Evolutionary conservation across 1,284 basidiomycete genomes (phyloP), one percentile per base, ranked within the genome.

Genomic region (Ganoderma resinaceum): DNA sequence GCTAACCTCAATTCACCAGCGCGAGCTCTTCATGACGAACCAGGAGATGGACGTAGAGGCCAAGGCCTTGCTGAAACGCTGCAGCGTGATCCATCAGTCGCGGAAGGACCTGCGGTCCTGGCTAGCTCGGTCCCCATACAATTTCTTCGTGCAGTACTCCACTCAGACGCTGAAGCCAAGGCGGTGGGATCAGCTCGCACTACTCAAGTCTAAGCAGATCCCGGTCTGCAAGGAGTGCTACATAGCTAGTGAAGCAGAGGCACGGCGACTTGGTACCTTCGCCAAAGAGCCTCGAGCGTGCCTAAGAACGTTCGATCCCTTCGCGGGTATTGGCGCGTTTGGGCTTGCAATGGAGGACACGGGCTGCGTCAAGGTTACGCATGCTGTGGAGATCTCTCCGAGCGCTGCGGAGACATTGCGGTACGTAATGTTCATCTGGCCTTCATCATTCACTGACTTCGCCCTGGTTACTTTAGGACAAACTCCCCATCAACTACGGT

Each of bases 301-400:
- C n/a, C 73, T 91, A 26, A 77, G 81, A 2, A 80, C 84, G 0
- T 80, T 93, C 31, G 91, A 93, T 77, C 80, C 90, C 0, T 93
- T 92, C 72, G 86, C 82, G 16, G 92, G 92, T 8, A 84, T 85
- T 6, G 90, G 90, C 16, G 88, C 90, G 12, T 91, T 94, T 74
- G 85, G 84, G 55, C 76, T 85, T 29, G 90, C 86, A 0, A 78
- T 93, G 77, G 83, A 85, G 26, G 80, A 85, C 40, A 81, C 83
- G 4, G 81, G 85, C 0, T 85, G 83, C 60, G 72, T 93, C 63
- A 83, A 86, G 69, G 76, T 91, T 2, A 89, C 86, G 0, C 88
- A 92, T 80, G 85, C 89, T 0, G 78, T 92, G 43, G 92, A 94
- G 72, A 88, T 92, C 35, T 82, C 85, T 42, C 90, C 91, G 0